Evolutionary conservation across 2,329 filamentous ascomycete species (phyloP).

Genomic region (Colletotrichum caudatum): DNA sequence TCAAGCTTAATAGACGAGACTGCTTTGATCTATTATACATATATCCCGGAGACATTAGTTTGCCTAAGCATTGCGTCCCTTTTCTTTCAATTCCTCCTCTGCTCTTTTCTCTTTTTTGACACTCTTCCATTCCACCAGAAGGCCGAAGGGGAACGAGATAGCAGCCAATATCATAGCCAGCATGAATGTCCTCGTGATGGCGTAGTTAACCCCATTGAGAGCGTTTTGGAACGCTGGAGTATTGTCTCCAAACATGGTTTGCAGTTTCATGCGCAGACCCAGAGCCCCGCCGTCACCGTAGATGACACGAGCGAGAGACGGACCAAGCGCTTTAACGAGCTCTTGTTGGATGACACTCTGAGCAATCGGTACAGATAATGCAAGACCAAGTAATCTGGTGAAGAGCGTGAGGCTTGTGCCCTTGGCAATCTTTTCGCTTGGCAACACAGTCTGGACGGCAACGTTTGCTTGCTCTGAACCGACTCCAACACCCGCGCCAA

Average conservation of each 20-base stretch:
- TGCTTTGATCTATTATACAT: too few species aligned
- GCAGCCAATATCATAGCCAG: constrained; percentile 65
- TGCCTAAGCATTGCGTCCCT: too few species aligned
- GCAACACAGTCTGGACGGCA: constrained; percentile 60
- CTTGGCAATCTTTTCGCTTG: constrained; percentile 58
- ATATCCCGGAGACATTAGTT: too few species aligned
- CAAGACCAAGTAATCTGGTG: constrained; percentile 55
- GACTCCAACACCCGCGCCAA: constrained; percentile 57
- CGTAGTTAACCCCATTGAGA: constrained; percentile 64
- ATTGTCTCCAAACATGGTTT: constrained; percentile 47
- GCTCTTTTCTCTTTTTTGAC: constrained; percentile 60
- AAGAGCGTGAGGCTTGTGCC: constrained; percentile 61
- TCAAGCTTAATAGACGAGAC: too few species aligned
- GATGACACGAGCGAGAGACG: constrained; percentile 49
- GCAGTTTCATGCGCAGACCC: neutral
- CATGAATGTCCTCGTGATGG: constrained; percentile 66
- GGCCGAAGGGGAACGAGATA: constrained; percentile 61
- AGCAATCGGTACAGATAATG: constrained; percentile 63
- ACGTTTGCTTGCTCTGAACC: constrained; percentile 59
- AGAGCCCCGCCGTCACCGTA: constrained; percentile 61
- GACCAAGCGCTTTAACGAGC: constrained; percentile 54
- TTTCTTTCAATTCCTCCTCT: too few species aligned
- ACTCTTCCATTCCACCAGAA: constrained; percentile 71
- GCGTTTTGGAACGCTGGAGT: constrained; percentile 8
- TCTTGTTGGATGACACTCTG: constrained; percentile 64